Evolutionary conservation across 2,329 filamentous ascomycete genomes (phyloP).

Genomic region (Penicillium sp.): DNA sequence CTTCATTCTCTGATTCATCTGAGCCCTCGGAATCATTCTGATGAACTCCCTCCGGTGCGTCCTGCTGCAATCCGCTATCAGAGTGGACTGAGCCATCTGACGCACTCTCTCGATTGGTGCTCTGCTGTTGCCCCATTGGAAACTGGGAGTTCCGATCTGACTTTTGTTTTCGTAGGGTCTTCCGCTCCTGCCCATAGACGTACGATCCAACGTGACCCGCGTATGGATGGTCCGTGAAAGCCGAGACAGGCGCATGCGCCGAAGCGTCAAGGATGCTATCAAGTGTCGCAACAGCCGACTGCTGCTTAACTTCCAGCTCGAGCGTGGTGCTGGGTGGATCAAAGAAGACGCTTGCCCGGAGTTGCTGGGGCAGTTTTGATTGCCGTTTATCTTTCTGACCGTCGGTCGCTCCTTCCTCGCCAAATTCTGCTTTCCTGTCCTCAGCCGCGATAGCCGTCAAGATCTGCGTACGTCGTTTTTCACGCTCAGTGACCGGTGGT

Average conservation of each 20-base stretch:
- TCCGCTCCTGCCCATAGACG: conserved; percentile 61
- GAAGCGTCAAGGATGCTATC: conserved; percentile 92
- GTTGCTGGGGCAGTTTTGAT: conserved; percentile 71
- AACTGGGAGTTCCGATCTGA: conserved; percentile 34
- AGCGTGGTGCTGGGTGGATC: conserved; percentile 64
- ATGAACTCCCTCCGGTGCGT: conserved; percentile 19
- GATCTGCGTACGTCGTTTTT: conserved; percentile 72
- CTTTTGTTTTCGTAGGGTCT: conserved; percentile 28
- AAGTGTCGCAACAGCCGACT: conserved; percentile 83
- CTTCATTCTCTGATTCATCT: conserved; percentile 12
- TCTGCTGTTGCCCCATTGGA: conserved; percentile 24
- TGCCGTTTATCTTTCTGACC: conserved; percentile 31
- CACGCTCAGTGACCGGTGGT: conserved; percentile 60
- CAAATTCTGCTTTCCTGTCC: conserved; percentile 54
- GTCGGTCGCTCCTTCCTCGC: conserved; percentile 36
- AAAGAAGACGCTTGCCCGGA: conserved; percentile 90
- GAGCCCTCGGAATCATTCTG: conserved; percentile 11
- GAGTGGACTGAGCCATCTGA: background rate
- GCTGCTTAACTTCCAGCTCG: conserved; percentile 62
- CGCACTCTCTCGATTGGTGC: background rate
- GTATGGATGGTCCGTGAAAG: conserved; percentile 87
- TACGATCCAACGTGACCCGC: conserved; percentile 74
- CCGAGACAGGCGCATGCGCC: conserved; percentile 80
- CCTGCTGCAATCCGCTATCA: background rate
- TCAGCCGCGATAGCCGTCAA: conserved; percentile 63